Evolutionary conservation across 768 basidiomycete genomes (phyloP).

Genomic region (Phlebiopsis flavidoalba): DNA sequence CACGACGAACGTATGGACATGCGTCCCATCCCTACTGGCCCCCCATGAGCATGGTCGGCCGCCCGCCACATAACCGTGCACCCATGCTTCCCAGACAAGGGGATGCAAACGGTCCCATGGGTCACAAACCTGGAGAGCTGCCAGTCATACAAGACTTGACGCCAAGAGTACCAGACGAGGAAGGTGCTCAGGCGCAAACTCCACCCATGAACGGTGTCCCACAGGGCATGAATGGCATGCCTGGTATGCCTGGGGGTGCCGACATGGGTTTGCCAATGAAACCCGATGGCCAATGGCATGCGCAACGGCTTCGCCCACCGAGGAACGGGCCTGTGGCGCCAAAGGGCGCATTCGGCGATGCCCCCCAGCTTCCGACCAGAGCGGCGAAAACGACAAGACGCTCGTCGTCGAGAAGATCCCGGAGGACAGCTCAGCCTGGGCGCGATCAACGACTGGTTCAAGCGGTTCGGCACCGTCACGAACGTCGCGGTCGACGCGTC

Average conservation of each 20-base stretch:
- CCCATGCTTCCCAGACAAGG: conserved; percentile 54
- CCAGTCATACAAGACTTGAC: conserved; percentile 84
- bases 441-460: conserved; percentile 84
- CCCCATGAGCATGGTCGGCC: conserved; percentile 22
- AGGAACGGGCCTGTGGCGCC: conserved; percentile 43
- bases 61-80: conserved; percentile 42
- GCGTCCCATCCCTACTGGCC: conserved; percentile 38
- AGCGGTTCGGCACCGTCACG: conserved; percentile 86
- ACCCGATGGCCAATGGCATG: conserved; percentile 7
- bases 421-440: conserved; percentile 70
- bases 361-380: conserved; percentile 54
- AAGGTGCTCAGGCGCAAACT: conserved; percentile 12
- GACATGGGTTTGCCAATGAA: conserved; percentile 31
- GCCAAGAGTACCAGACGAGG: conserved; percentile 39
- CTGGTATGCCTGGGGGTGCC: background rate
- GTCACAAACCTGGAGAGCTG: conserved; percentile 57
- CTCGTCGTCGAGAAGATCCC: conserved; percentile 95
- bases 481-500: conserved; percentile 83
- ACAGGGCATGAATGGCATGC: conserved; percentile 11
- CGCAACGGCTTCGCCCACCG: conserved; percentile 34
- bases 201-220: background rate
- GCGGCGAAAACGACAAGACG: conserved; percentile 68
- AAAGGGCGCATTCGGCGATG: too few species aligned
- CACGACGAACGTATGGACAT: conserved; percentile 81
- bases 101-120: conserved; percentile 36